These are phyloP conservation scores for Cephaloascus fragrans DNA, from an alignment of 805 yeast genomes.

Conservation along the genomic window DNA sequence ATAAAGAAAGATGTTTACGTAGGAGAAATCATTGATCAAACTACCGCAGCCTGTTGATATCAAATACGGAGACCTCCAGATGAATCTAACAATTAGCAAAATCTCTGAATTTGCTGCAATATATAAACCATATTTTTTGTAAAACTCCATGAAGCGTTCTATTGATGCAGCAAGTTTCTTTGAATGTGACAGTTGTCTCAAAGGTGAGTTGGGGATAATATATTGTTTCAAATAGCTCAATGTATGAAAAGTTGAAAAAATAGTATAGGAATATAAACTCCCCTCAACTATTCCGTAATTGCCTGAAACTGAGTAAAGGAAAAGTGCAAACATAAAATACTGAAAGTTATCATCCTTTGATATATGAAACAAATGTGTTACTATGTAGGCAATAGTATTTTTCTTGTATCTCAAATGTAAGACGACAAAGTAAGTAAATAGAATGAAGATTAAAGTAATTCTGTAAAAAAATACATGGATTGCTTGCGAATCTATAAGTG, in stretches of 20 bases:
- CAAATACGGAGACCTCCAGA: conserved; percentile 18
- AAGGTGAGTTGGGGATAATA: conserved; percentile 24
- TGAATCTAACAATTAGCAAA: conserved; percentile 11
- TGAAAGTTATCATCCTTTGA: conserved; percentile 31
- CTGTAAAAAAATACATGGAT: too few relatives aligned
- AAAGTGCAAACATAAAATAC: conserved; percentile 21
- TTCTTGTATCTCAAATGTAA: conserved; percentile 47
- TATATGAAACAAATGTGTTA: conserved; percentile 15
- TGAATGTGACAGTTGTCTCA: too few relatives aligned
- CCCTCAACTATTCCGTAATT: conserved; percentile 26
- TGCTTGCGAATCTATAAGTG: too few relatives aligned
- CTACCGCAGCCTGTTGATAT: too few relatives aligned
- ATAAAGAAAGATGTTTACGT: too few relatives aligned
- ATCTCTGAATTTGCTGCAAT: conserved; percentile 28
- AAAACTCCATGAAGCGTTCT: conserved; percentile 19
- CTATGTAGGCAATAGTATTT: conserved; percentile 16
- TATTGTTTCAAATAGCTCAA: conserved; percentile 27
- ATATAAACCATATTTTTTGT: conserved; percentile 20
- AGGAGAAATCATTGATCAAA: too few relatives aligned
- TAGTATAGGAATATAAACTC: conserved; percentile 22
- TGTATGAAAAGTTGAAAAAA: conserved; percentile 26
- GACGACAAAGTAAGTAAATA: conserved; percentile 55
- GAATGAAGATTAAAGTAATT: conserved; percentile 35
- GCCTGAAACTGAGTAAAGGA: conserved; percentile 12
- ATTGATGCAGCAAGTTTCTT: conserved; percentile 17